A percentile compares a stretch with the other conserved stretches of the same genome.
Conservation (phyloP, 306 rosid genomes). For the Prunus kanzakura region DNA sequence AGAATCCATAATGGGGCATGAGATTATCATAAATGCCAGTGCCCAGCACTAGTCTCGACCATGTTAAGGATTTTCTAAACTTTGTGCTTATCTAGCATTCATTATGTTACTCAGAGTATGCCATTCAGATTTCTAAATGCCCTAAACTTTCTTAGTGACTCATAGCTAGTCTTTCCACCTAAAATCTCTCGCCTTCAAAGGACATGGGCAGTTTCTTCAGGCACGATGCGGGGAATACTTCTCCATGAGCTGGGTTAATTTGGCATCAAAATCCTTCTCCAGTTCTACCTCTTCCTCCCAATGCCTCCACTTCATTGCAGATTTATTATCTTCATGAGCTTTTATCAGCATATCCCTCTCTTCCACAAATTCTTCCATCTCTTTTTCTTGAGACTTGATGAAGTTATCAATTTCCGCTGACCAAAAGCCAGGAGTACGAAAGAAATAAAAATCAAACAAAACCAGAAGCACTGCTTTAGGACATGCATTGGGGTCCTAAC, state of each 20-base stretch:
- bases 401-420: conserved; percentile 43
- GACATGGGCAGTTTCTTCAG: not conserved
- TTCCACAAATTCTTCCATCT: conserved; percentile 51
- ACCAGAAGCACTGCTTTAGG: not conserved
- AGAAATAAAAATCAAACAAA: not conserved
- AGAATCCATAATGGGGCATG: too few species aligned
- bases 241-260: conserved; percentile 53
- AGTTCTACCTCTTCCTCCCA: conserved; percentile 61
- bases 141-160: too few species aligned
- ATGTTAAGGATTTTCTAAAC: too few species aligned
- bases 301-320: conserved; percentile 47
- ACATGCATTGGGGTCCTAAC: not conserved
- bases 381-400: conserved; percentile 56
- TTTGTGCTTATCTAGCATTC: too few species aligned
- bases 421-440: conserved; percentile 29
- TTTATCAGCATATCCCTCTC: conserved; percentile 44
- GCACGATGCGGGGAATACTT: conserved; percentile 41
- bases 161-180: too few species aligned
- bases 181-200: not conserved
- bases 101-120: too few species aligned
- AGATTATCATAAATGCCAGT: too few species aligned
- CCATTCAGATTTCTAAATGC: too few species aligned
- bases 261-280: conserved; percentile 47
- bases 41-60: too few species aligned
- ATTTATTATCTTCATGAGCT: conserved; percentile 42